These are phyloP conservation scores for Tricholoma flavovirens DNA, from an alignment of 768 basidiomycete genomes.

Conservation along the genomic window DNA sequence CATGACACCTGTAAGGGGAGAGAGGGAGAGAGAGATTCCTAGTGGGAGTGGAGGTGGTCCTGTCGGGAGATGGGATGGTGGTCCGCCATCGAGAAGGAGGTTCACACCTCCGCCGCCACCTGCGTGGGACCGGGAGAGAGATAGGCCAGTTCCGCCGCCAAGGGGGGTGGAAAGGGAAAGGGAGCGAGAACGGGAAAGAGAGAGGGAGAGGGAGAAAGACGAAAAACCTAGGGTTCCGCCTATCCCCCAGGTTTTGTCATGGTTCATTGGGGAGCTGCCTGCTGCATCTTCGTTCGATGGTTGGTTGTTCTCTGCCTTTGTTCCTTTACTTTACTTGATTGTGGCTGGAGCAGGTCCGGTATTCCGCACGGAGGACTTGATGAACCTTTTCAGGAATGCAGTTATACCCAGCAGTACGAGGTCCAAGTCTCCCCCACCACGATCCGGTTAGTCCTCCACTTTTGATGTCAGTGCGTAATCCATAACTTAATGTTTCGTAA, in stretches of 20 bases:
- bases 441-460: slow-evolving; percentile 33
- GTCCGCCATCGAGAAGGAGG: slow-evolving; percentile 33
- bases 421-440: slow-evolving; percentile 53
- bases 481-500: neutral
- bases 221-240: slow-evolving; percentile 41
- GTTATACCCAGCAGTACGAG: slow-evolving; percentile 64
- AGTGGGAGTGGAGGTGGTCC: slow-evolving; percentile 5
- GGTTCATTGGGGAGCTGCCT: slow-evolving; percentile 83
- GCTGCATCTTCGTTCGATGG: slow-evolving; percentile 75
- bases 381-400: slow-evolving; percentile 78
- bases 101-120: slow-evolving; percentile 41
- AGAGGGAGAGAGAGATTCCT: slow-evolving; percentile 27
- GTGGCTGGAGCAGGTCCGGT: slow-evolving; percentile 58
- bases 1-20: slow-evolving; percentile 21
- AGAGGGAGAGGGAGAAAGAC: slow-evolving; percentile 30
- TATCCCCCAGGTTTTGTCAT: slow-evolving; percentile 61
- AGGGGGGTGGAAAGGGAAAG: slow-evolving; percentile 16
- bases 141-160: slow-evolving; percentile 31
- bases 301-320: slow-evolving; percentile 29
- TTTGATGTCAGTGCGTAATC: too few species aligned
- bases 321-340: slow-evolving; percentile 2
- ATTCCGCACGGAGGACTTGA: slow-evolving; percentile 85
- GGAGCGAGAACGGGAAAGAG: neutral
- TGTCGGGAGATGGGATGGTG: slow-evolving; percentile 26
- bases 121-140: slow-evolving; percentile 31